Conservation (phyloP, 768 basidiomycete species). For the Phlebiopsis gigantea region DNA sequence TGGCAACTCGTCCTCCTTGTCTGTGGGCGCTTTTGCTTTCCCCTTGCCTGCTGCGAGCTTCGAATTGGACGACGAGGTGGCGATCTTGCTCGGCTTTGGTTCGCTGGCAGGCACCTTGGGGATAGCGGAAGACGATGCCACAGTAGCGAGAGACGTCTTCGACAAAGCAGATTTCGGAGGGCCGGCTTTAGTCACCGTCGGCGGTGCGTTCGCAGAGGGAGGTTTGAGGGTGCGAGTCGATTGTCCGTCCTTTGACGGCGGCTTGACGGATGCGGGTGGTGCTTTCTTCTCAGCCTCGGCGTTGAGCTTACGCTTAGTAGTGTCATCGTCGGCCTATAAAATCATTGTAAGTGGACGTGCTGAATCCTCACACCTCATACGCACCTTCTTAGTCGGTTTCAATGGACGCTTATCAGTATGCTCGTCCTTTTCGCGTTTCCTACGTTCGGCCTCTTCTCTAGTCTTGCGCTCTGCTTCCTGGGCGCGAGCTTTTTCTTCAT, state of each 20-base stretch:
- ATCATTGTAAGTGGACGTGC: not conserved
- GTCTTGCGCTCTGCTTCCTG: slow-evolving; percentile 66
- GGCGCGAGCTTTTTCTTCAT: slow-evolving; percentile 63
- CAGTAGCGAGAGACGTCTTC: slow-evolving; percentile 19
- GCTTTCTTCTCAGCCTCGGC: slow-evolving; percentile 49
- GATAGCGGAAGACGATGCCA: slow-evolving; percentile 11
- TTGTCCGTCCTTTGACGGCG: slow-evolving; percentile 48
- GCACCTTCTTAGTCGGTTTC: slow-evolving; percentile 56
- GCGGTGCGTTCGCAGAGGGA: slow-evolving; percentile 16
- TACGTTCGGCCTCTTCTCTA: slow-evolving; percentile 69
- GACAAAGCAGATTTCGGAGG: slow-evolving; percentile 37
- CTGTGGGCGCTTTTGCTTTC: slow-evolving; percentile 40
- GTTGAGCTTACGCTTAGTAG: slow-evolving; percentile 65
- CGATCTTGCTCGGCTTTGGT: slow-evolving; percentile 18
- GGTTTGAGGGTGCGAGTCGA: slow-evolving; percentile 28
- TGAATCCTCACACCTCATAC: not conserved
- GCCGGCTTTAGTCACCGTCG: slow-evolving; percentile 8
- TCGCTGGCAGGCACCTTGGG: slow-evolving; percentile 7
- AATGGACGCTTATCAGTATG: slow-evolving; percentile 62
- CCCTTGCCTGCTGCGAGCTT: slow-evolving; percentile 35
- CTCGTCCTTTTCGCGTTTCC: slow-evolving; percentile 81
- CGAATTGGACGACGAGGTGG: slow-evolving; percentile 26
- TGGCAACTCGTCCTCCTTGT: slow-evolving; percentile 55
- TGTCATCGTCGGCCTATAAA: slow-evolving; percentile 48
- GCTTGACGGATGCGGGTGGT: slow-evolving; percentile 52